Base-by-base conservation (phyloP, 768 basidiomycete species). In the Rhodotorula paludigena region DNA sequence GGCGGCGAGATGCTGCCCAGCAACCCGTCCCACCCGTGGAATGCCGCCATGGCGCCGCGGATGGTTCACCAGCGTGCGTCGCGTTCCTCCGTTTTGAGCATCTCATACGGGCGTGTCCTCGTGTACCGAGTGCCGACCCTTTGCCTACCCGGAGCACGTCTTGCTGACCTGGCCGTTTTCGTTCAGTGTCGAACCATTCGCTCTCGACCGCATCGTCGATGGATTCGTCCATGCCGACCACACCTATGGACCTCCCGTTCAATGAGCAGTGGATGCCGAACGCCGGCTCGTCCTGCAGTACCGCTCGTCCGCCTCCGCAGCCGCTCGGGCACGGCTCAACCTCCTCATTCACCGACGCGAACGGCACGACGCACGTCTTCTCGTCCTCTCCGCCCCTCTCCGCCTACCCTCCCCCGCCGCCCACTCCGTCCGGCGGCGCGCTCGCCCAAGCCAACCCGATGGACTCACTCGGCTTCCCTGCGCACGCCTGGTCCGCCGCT, bases 341-440 rank as follows among this genome's bases (percentile, higher is more conserved):
- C 9, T 48, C 49, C 28, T 56, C 57, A 14, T 71, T 71, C 59
- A 71, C 65, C 45, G 62, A 71, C 61, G n/a, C 60, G 58, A 66
- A 71, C 65, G 69, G 69, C 35, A 32, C 14, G 28, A 71, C 62
- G 20, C 41, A 23, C 55, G 21, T 55, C 41, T 71, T 71, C 48
- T 49, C 69, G 4, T 35, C 65, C 12, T 60, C 65, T 0, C 65
- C 62, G 10, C 65, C 69, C 1, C 38, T 49, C 35, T 58, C 69
- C 23, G 44, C 48, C 42, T 57, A 57, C 66, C 53, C 66, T 14
- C 30, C 51, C 23, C 62, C 54, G 4, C 44, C 42, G 18, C 41
- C 44, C 32, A 45, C 52, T 21, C 39, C 52, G 25, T n/a, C 61
- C 5, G 32, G 32, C 23, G 58, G 58, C 36, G 20, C 30, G 5